These are phyloP conservation scores for Colletotrichum tofieldiae DNA, from an alignment of 2,329 filamentous ascomycete species.

Conservation along the genomic window DNA sequence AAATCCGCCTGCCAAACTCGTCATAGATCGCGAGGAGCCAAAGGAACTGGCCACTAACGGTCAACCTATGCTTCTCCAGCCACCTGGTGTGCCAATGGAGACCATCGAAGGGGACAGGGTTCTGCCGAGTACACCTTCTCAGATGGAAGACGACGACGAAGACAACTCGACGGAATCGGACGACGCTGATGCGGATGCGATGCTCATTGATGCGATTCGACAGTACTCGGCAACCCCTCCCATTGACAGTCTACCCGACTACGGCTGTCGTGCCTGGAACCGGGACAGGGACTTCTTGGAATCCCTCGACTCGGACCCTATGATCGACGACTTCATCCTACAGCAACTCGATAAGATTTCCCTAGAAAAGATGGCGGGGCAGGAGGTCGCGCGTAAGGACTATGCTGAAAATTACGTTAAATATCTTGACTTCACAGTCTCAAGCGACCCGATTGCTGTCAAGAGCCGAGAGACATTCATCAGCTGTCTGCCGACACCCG, in stretches of 20 bases:
- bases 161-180: slow-evolving; percentile 71
- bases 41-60: slow-evolving; percentile 30
- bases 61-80: slow-evolving; percentile 27
- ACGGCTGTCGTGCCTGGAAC: slow-evolving; percentile 63
- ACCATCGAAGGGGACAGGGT: slow-evolving; percentile 47
- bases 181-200: slow-evolving; percentile 65
- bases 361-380: slow-evolving; percentile 54
- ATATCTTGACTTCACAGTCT: slow-evolving; percentile 71
- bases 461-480: slow-evolving; percentile 70
- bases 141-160: slow-evolving; percentile 62
- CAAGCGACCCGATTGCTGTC: slow-evolving; percentile 68
- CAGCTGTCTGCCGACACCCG: slow-evolving; percentile 40
- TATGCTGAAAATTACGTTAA: slow-evolving; percentile 66
- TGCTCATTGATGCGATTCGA: slow-evolving; percentile 65
- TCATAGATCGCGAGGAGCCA: slow-evolving; percentile 4
- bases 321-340: slow-evolving; percentile 63
- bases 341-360: slow-evolving; percentile 61
- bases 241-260: slow-evolving; percentile 67
- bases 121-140: slow-evolving; percentile 64
- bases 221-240: slow-evolving; percentile 70
- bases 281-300: slow-evolving; percentile 63
- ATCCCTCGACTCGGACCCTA: slow-evolving; percentile 57
- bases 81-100: slow-evolving; percentile 39
- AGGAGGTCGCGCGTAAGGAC: slow-evolving; percentile 56
- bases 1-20: slow-evolving; percentile 47